phyloP scores from a whole-genome alignment of 2,329 filamentous ascomycete species.

The Fusarium sp. region DNA sequence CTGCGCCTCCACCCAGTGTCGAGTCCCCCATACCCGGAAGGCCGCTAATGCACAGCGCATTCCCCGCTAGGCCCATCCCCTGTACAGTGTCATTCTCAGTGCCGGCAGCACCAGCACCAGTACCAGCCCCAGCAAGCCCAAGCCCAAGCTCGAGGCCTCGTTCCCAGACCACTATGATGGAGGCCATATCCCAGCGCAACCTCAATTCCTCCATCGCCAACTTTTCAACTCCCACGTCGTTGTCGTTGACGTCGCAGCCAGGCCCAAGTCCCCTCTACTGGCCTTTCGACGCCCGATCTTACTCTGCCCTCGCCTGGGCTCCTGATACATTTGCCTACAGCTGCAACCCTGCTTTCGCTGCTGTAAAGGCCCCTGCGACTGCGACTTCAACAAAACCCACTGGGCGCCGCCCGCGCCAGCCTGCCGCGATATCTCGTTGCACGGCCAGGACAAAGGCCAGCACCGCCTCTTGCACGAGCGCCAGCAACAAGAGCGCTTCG shows the following conservation, averaged over 20 bases:
- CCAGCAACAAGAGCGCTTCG: slow-evolving; percentile 11
- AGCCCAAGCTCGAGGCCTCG: slow-evolving; percentile 5
- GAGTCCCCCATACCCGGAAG: slow-evolving; percentile 4
- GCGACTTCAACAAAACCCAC: slow-evolving; percentile 26
- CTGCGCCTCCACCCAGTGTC: slow-evolving; percentile 26
- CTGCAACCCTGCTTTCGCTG: slow-evolving; percentile 14
- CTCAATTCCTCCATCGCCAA: slow-evolving; percentile 40
- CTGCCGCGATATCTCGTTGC: slow-evolving; percentile 29
- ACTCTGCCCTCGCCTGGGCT: slow-evolving; percentile 31
- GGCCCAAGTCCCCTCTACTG: slow-evolving; percentile 20
- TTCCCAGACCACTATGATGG: slow-evolving; percentile 33
- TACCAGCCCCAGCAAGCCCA: neutral
- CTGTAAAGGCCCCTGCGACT: slow-evolving; percentile 28
- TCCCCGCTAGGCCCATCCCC: slow-evolving; percentile 28
- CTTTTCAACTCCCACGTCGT: slow-evolving; percentile 24
- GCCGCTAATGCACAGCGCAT: slow-evolving; percentile 40
- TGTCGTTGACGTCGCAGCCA: slow-evolving; percentile 19
- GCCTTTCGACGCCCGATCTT: slow-evolving; percentile 31
- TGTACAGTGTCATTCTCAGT: slow-evolving; percentile 31
- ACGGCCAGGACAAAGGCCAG: slow-evolving; percentile 24
- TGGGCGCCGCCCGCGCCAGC: slow-evolving; percentile 40
- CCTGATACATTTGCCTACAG: slow-evolving; percentile 28
- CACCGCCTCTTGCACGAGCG: slow-evolving; percentile 18
- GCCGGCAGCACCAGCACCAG: slow-evolving; percentile 10
- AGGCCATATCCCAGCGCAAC: slow-evolving; percentile 38